Percentiles rank a stretch among this genome's conserved stretches.
Conservation (phyloP, 2,329 filamentous ascomycete genomes). For the Zymoseptoria crescenta region DNA sequence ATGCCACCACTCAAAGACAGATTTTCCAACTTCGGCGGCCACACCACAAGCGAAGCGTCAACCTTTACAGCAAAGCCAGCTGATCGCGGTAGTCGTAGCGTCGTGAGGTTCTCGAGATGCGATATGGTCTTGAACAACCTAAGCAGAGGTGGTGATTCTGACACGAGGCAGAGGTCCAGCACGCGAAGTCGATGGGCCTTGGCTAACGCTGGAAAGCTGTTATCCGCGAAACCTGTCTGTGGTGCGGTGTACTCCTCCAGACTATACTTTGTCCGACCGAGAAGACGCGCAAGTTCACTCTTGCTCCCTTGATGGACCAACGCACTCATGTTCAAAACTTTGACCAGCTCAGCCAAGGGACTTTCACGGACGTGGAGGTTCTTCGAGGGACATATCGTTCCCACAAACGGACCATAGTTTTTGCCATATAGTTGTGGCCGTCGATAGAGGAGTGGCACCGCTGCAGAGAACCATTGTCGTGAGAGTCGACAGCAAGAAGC, state of each 20-base stretch:
- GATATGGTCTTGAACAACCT: conserved; percentile 45
- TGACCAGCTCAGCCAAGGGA: conserved; percentile 44
- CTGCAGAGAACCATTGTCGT: conserved; percentile 50
- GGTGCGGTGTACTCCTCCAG: conserved; percentile 51
- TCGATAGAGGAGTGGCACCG: conserved; percentile 46
- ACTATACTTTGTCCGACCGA: conserved; percentile 46
- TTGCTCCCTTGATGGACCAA: conserved; percentile 54
- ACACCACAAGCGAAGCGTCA: conserved; percentile 21
- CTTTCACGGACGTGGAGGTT: conserved; percentile 43
- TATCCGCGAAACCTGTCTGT: conserved; percentile 49
- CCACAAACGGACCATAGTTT: conserved; percentile 48
- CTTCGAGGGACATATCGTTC: conserved; percentile 47
- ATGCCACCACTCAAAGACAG: conserved; percentile 40
- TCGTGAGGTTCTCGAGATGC: conserved; percentile 38
- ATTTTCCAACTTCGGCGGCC: conserved; percentile 38
- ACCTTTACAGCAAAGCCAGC: conserved; percentile 22
- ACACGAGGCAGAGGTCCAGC: conserved; percentile 48
- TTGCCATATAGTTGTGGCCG: conserved; percentile 44
- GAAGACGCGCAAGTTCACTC: conserved; percentile 49
- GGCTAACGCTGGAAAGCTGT: conserved; percentile 49
- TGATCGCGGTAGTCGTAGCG: conserved; percentile 34
- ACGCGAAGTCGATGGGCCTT: conserved; percentile 46
- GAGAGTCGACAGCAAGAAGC: conserved; percentile 46
- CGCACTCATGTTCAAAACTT: conserved; percentile 44
- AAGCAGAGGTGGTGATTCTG: conserved; percentile 42